Base-by-base conservation (phyloP, 129 eudicot species). In the Artemisia annua region DNA sequence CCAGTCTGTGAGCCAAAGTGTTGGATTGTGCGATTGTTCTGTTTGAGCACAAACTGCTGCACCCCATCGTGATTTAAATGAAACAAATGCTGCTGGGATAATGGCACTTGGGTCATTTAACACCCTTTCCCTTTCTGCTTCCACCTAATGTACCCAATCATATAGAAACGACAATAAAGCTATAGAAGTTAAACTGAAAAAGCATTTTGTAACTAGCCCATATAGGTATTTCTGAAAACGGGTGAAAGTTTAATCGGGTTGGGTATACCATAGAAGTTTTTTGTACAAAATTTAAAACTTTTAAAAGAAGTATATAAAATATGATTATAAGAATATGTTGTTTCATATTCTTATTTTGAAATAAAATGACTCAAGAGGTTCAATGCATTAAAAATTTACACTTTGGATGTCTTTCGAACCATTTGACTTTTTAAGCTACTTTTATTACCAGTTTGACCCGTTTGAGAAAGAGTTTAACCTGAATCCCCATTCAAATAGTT, bases 21-120 rank as follows among this genome's bases (percentile, higher is more conserved):
- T 94, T 35, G 99, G 96, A 78, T 94, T 88, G 69, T 90, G 81
- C 13, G 96, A 73, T 79, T 88, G 97, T 59, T 78, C 82, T 64
- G 99, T 94, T 80, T 94, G 99, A 66, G 99, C 97, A 83, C 99
- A 94, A 55, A 94, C 96, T 76, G 99, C 99, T 63, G 99, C 97
- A 65, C 99, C 99, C 99, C 99, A 94, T 24, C 99, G 81, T 22
- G 96, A 85, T 75, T 70, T 90, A 17, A 94, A 94, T 14, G 99
- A 94, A 65, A 94, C 99, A 85, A 94, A 94, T 65, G 99, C 97
- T 51, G 96, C 91, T 22, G 99, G 96, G 10, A 94, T 66, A 65
- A 90, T 84, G 67, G 94, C 86, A 49, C 64, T 79, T 48, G 99
- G 89, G 73, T 94, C 99, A 73, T 83, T 90, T 44, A 83, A 74